Conservation (phyloP, 352 stramenopile genomes). For the Phytopythium cucurbitacearum region DNA sequence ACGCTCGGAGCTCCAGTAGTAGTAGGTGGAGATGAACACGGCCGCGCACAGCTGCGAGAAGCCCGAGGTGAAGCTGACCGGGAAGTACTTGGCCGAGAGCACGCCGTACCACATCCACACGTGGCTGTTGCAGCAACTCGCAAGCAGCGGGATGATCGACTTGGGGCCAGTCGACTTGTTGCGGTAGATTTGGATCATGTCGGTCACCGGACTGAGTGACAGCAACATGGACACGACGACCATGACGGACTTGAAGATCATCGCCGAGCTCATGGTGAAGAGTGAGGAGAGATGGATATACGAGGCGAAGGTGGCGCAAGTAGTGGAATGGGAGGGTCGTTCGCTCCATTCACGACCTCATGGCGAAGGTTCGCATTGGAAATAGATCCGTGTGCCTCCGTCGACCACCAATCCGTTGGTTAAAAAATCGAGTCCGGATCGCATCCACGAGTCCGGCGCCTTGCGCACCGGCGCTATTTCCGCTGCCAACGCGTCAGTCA, state of each 20-base stretch:
- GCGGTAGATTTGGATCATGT: conserved; percentile 25
- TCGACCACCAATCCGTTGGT: too few species aligned
- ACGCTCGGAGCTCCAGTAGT: conserved; percentile 18
- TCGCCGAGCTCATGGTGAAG: conserved; percentile 1
- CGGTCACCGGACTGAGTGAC: conserved; percentile 11
- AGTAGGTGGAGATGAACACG: conserved; percentile 24
- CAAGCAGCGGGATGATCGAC: conserved; percentile 21
- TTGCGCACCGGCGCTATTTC: too few species aligned
- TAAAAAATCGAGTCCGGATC: too few species aligned
- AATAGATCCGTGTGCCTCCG: too few species aligned
- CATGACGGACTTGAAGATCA: conserved; percentile 10
- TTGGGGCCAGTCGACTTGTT: conserved; percentile 22
- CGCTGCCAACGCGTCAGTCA: too few species aligned
- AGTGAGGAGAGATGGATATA: too few species aligned
- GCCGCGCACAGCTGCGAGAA: conserved; percentile 17
- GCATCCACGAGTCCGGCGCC: too few species aligned
- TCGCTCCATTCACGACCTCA: too few species aligned
- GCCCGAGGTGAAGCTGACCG: conserved; percentile 21
- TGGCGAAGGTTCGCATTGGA: too few species aligned
- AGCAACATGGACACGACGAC: conserved; percentile 21
- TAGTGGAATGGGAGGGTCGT: too few species aligned
- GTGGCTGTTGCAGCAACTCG: conserved; percentile 28
- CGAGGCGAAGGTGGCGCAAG: too few species aligned
- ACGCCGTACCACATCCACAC: conserved; percentile 22
- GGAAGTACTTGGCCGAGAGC: conserved; percentile 20